phyloP scores from a whole-genome alignment of 2,329 filamentous ascomycete species.

The Ophiostoma montium region DNA sequence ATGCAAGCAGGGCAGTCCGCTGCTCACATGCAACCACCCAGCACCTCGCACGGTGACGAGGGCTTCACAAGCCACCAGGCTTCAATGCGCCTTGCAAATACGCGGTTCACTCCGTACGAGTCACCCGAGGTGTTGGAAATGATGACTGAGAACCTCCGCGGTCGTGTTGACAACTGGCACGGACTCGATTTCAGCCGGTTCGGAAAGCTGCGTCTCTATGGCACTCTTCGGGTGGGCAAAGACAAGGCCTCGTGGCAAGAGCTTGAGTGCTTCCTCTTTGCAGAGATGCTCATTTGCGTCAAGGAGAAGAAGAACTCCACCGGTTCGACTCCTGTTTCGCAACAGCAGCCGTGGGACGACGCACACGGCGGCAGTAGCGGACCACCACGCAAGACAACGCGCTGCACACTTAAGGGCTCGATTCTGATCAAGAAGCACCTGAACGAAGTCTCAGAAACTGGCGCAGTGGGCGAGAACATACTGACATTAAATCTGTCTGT shows the following conservation, averaged over 20 bases:
- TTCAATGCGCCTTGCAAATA: conserved; percentile 38
- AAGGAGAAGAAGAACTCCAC: conserved; percentile 74
- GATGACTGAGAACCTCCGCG: conserved; percentile 71
- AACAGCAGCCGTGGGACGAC: conserved; percentile 52
- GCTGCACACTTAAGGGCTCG: conserved; percentile 88
- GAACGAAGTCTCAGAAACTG: conserved; percentile 67
- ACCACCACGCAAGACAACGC: conserved; percentile 45
- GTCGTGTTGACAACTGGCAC: conserved; percentile 96
- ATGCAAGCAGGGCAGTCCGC: conserved; percentile 37
- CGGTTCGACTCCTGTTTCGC: conserved; percentile 16
- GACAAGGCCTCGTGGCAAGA: conserved; percentile 96
- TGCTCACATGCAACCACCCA: conserved; percentile 22
- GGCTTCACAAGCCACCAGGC: conserved; percentile 43
- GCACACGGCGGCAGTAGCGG: conserved; percentile 28
- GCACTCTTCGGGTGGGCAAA: conserved; percentile 84
- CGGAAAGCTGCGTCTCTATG: conserved; percentile 80
- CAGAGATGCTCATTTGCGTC: conserved; percentile 98
- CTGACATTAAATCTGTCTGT: conserved; percentile 86
- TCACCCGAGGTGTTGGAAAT: conserved; percentile 64
- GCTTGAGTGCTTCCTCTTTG: conserved; percentile 90
- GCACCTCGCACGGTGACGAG: conserved; percentile 33
- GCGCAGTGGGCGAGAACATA: conserved; percentile 60
- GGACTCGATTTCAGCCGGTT: conserved; percentile 88
- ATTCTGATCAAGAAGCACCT: conserved; percentile 98
- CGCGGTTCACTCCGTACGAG: conserved; percentile 57